phyloP scores from a whole-genome alignment of 2,329 filamentous ascomycete species.

The Trichoderma koningiopsis region DNA sequence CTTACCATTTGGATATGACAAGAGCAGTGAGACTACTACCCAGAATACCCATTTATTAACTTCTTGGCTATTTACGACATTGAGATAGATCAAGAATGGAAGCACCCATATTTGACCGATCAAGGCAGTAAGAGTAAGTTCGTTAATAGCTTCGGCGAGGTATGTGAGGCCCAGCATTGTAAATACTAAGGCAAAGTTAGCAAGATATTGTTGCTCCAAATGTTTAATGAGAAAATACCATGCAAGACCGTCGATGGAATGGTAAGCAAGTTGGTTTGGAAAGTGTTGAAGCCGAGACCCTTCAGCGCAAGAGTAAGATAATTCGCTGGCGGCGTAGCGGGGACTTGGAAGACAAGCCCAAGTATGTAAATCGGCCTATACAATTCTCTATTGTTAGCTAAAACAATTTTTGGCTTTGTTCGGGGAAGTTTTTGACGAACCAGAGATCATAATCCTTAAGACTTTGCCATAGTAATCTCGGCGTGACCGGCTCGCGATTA shows the following conservation, averaged over 20 bases:
- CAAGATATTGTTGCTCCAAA: neutral
- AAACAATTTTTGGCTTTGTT: neutral
- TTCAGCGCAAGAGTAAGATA: conserved; percentile 50
- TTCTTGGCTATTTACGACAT: conserved; percentile 33
- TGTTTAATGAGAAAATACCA: neutral
- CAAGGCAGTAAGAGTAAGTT: conserved; percentile 41
- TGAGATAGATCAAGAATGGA: conserved; percentile 54
- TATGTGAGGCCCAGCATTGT: conserved; percentile 28
- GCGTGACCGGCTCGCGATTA: conserved; percentile 52
- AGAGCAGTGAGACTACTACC: conserved; percentile 39
- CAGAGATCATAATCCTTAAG: conserved; percentile 62
- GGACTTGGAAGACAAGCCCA: conserved; percentile 49
- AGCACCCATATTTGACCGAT: conserved; percentile 54
- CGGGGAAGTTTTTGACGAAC: conserved; percentile 34
- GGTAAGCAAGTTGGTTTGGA: conserved; percentile 50
- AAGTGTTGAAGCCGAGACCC: conserved; percentile 45
- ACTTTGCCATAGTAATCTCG: conserved; percentile 51
- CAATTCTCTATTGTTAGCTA: neutral
- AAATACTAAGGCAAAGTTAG: conserved; percentile 12
- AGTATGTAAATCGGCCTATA: conserved; percentile 36
- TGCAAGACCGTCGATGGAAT: conserved; percentile 40
- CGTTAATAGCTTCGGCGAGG: conserved; percentile 16
- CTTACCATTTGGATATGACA: conserved; percentile 46
- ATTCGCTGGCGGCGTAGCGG: conserved; percentile 42
- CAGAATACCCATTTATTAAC: conserved; percentile 40